These are phyloP conservation scores for Saksenaea vasiformis DNA, from an alignment of 371 early-diverging fungal species.

Conservation along the genomic window DNA sequence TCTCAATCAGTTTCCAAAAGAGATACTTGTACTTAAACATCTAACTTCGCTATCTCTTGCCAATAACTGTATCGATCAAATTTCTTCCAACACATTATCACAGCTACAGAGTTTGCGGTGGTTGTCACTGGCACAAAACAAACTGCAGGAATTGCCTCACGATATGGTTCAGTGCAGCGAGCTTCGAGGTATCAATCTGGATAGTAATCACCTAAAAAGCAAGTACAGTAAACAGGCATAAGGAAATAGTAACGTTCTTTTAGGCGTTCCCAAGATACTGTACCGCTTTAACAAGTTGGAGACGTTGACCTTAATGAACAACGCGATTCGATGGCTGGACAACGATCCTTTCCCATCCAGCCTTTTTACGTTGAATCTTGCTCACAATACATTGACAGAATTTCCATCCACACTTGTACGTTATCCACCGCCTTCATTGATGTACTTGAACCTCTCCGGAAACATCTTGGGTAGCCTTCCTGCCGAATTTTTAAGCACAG, in stretches of 20 bases:
- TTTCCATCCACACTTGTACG: constrained; percentile 51
- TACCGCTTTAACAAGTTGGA: constrained; percentile 35
- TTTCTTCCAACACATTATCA: constrained; percentile 23
- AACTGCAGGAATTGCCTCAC: constrained; percentile 42
- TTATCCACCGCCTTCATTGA: constrained; percentile 42
- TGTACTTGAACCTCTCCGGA: constrained; percentile 61
- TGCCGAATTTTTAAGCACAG: constrained; percentile 39
- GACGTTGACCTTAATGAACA: constrained; percentile 48
- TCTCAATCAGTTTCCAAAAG: constrained; percentile 52
- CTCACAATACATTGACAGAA: constrained; percentile 44
- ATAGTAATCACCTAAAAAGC: constrained; percentile 54
- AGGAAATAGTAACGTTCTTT: neutral
- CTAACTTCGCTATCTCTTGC: constrained; percentile 69
- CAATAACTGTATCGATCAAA: constrained; percentile 50
- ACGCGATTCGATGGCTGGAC: constrained; percentile 30
- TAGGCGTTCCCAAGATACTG: constrained; percentile 54
- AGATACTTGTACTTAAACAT: constrained; percentile 54
- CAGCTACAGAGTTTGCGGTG: constrained; percentile 27
- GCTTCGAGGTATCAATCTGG: constrained; percentile 66
- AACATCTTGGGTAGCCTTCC: constrained; percentile 54
- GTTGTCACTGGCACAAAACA: constrained; percentile 34
- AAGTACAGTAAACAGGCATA: neutral
- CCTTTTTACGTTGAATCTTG: constrained; percentile 46
- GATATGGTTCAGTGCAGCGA: constrained; percentile 53
- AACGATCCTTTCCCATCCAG: constrained; percentile 29